Conservation (phyloP, 2,329 filamentous ascomycete species). For the Thielaviopsis musarum region DNA sequence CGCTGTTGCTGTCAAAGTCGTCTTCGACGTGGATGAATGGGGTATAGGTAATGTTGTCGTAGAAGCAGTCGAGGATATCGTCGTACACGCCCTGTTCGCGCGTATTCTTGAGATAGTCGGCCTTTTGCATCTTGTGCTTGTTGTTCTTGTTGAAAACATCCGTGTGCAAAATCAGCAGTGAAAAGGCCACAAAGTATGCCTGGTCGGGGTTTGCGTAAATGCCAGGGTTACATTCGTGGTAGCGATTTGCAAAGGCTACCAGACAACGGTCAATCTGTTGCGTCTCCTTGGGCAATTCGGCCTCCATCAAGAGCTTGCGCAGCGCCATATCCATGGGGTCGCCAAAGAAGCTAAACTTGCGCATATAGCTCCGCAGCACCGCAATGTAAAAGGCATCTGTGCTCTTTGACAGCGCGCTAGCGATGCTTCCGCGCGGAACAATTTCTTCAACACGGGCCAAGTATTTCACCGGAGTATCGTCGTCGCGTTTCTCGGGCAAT, state of each 20-base stretch:
- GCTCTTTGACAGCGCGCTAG: slow-evolving; percentile 71
- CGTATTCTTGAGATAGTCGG: slow-evolving; percentile 90
- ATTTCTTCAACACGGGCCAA: slow-evolving; percentile 67
- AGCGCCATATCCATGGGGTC: slow-evolving; percentile 98
- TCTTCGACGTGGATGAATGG: slow-evolving; percentile 97
- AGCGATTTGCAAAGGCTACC: slow-evolving; percentile 87
- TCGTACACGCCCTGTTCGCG: slow-evolving; percentile 82
- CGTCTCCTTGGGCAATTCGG: slow-evolving; percentile 88
- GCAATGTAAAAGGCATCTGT: slow-evolving; percentile 67
- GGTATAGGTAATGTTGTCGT: slow-evolving; percentile 96
- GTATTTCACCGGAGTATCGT: slow-evolving; percentile 82
- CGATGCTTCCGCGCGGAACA: slow-evolving; percentile 66
- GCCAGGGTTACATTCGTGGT: slow-evolving; percentile 95
- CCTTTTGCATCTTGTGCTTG: slow-evolving; percentile 96
- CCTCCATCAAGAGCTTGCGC: slow-evolving; percentile 88
- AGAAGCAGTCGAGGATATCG: slow-evolving; percentile 88
- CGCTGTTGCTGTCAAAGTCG: slow-evolving; percentile 63
- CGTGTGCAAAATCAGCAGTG: slow-evolving; percentile 86
- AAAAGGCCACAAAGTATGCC: slow-evolving; percentile 97
- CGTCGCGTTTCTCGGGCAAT: slow-evolving; percentile 65
- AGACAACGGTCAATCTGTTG: slow-evolving; percentile 94
- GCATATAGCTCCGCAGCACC: slow-evolving; percentile 86
- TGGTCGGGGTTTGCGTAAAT: slow-evolving; percentile 84
- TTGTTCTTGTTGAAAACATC: slow-evolving; percentile 99
- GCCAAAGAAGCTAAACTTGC: slow-evolving; percentile 84